These are phyloP conservation scores for Penicillium tannophilum DNA, from an alignment of 495 filamentous ascomycete genomes.

Conservation along the genomic window DNA sequence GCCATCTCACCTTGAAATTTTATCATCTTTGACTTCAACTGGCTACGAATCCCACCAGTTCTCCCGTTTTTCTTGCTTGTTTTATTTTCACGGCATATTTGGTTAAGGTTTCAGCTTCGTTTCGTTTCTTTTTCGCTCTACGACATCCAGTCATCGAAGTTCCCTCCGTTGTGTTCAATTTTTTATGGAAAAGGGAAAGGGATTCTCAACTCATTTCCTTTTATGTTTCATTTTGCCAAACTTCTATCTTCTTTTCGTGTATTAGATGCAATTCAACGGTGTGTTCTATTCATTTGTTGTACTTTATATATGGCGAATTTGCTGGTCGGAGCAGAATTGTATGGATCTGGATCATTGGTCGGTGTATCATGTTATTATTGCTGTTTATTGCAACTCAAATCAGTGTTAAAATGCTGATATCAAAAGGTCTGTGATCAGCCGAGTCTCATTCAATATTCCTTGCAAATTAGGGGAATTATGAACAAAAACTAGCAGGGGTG, in stretches of 20 bases:
- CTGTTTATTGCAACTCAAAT: not conserved
- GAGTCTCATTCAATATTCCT: not conserved
- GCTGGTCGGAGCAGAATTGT: constrained; percentile 4
- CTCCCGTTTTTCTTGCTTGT: not conserved
- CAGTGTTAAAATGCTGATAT: not conserved
- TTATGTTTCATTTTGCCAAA: not conserved
- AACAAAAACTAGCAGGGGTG: not conserved
- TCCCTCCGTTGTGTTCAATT: not conserved
- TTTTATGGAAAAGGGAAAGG: not conserved
- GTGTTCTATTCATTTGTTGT: constrained; percentile 8
- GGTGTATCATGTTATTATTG: not conserved
- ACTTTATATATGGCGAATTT: constrained; percentile 5
- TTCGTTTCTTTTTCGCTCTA: not conserved
- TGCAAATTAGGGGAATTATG: not conserved
- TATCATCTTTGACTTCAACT: constrained; percentile 8
- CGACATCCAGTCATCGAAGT: too few species aligned
- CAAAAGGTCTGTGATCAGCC: not conserved
- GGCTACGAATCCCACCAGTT: constrained; percentile 13
- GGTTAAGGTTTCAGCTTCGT: not conserved
- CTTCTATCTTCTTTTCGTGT: constrained; percentile 10
- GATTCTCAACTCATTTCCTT: not conserved
- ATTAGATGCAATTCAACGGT: constrained; percentile 25
- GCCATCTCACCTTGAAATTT: not conserved
- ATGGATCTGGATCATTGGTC: not conserved
- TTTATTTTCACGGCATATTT: not conserved